Evolutionary conservation across 148 eudicot genomes (phyloP).

Genomic region (Nepenthes gracilis): DNA sequence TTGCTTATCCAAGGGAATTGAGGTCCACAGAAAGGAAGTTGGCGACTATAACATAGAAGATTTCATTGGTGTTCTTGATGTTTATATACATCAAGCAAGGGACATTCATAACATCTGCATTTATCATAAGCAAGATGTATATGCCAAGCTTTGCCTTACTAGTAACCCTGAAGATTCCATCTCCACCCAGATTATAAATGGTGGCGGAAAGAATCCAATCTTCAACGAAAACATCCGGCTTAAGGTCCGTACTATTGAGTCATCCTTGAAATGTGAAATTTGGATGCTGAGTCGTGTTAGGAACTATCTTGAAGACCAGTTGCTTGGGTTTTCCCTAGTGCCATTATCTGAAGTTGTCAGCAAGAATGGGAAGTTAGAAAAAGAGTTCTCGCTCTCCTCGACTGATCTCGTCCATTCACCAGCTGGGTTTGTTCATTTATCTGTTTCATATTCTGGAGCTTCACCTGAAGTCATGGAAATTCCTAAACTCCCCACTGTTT

Average conservation of each 20-base stretch:
- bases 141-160: slow-evolving; percentile 84
- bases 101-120: slow-evolving; percentile 96
- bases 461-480: slow-evolving; percentile 61
- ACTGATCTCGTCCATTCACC: slow-evolving; percentile 95
- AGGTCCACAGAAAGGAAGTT: slow-evolving; percentile 23
- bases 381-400: slow-evolving; percentile 80
- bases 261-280: slow-evolving; percentile 79
- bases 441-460: slow-evolving; percentile 59
- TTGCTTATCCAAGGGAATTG: slow-evolving; percentile 26
- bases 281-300: slow-evolving; percentile 97
- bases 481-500: slow-evolving; percentile 19
- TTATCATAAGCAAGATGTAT: slow-evolving; percentile 96
- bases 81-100: slow-evolving; percentile 73
- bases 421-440: slow-evolving; percentile 75
- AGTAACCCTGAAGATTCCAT: slow-evolving; percentile 64
- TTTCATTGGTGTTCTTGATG: slow-evolving; percentile 57
- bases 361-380: slow-evolving; percentile 55
- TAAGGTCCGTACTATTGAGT: slow-evolving; percentile 41
- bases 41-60: slow-evolving; percentile 13
- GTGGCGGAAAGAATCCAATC: slow-evolving; percentile 86
- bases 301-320: slow-evolving; percentile 90
- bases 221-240: slow-evolving; percentile 60
- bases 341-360: slow-evolving; percentile 72
- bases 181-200: slow-evolving; percentile 77
- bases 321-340: slow-evolving; percentile 82